phyloP scores from a whole-genome alignment of 1,139 yeast species.

The Taphrina flavorubra region DNA sequence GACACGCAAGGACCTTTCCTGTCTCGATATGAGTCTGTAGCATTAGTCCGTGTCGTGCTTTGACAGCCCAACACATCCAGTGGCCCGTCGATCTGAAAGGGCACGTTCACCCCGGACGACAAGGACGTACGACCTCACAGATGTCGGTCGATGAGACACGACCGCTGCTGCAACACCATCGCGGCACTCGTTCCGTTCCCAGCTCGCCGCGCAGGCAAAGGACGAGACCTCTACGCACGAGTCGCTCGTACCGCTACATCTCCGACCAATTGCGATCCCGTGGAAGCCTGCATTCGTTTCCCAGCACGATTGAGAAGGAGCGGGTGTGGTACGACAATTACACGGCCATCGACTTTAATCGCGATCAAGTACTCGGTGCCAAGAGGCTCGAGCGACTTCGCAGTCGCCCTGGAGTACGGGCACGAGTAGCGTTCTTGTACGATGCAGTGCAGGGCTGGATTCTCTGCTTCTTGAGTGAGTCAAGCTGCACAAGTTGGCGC shows the following conservation, averaged over 20 bases:
- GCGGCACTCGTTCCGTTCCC: neutral
- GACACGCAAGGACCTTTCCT: too few relatives aligned
- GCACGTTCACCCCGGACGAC: too few relatives aligned
- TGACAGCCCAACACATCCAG: too few relatives aligned
- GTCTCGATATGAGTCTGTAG: too few relatives aligned
- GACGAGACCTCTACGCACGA: neutral
- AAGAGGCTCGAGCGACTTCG: constrained; percentile 56
- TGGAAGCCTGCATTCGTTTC: neutral
- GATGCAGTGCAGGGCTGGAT: constrained; percentile 59
- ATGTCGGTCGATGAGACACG: neutral
- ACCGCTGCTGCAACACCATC: neutral
- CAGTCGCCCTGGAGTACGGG: constrained; percentile 19
- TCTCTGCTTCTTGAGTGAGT: constrained; percentile 47
- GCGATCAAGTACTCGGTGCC: constrained; percentile 60
- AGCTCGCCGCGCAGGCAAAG: neutral
- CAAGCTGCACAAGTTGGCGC: neutral
- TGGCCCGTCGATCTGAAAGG: too few relatives aligned
- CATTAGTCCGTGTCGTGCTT: too few relatives aligned
- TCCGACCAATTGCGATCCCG: neutral
- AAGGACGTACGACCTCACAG: too few relatives aligned
- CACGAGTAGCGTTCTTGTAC: constrained; percentile 48
- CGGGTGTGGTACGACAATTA: constrained; percentile 62
- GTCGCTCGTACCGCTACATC: constrained; percentile 12
- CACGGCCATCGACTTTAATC: constrained; percentile 69
- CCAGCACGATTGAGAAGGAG: constrained; percentile 29